Conservation (phyloP, 306 rosid genomes). For the Cercis canadensis region DNA sequence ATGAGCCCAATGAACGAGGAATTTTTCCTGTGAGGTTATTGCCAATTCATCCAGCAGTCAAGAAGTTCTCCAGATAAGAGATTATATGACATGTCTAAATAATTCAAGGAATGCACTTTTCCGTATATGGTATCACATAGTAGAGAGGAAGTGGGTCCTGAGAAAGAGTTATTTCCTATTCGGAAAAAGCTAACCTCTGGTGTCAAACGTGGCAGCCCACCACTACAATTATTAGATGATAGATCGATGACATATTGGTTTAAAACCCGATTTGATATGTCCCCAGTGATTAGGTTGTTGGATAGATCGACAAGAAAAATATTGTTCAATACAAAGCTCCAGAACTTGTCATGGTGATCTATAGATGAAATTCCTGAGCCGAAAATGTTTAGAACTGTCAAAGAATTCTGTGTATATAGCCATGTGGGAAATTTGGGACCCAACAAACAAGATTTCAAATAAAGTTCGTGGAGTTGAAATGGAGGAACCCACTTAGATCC, state of each 20-base stretch:
- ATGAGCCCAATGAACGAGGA: constrained; percentile 11
- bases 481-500: constrained; percentile 34
- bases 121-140: neutral
- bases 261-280: neutral
- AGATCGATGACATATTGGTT: neutral
- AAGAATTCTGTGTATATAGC: constrained; percentile 27
- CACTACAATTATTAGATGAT: neutral
- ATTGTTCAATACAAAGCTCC: neutral
- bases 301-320: neutral
- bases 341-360: constrained; percentile 25
- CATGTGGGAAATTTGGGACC: constrained; percentile 38
- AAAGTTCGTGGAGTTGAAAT: neutral
- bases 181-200: neutral
- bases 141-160: constrained; percentile 29
- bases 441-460: neutral
- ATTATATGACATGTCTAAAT: constrained; percentile 30
- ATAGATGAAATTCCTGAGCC: constrained; percentile 9
- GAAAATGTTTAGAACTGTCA: neutral
- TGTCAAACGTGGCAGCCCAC: constrained; percentile 21
- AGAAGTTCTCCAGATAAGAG: constrained; percentile 28
- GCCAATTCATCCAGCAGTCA: neutral
- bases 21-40: constrained; percentile 11
- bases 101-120: neutral
- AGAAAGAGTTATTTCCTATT: constrained; percentile 10
- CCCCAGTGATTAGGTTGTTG: constrained; percentile 22